Evolutionary conservation across 176 grass and related monocot genomes (phyloP).

Genomic region (Raddia guianensis): DNA sequence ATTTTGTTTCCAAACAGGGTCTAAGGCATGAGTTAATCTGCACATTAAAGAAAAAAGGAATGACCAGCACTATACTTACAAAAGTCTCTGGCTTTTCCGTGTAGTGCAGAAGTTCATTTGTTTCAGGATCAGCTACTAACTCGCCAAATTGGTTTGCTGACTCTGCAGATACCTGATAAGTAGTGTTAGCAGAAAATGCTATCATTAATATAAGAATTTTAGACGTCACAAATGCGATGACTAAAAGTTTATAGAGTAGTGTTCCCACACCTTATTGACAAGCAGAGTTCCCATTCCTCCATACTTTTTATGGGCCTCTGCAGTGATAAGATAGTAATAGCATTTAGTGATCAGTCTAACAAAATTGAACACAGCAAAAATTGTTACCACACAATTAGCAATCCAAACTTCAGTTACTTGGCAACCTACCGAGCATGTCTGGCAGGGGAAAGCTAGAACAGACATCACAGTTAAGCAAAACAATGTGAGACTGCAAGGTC

Average conservation of each 20-base stretch:
- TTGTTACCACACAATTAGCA: background rate
- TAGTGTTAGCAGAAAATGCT: conserved; percentile 22
- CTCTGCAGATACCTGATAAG: conserved; percentile 84
- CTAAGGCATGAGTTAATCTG: background rate
- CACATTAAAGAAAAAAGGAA: background rate
- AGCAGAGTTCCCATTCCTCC: conserved; percentile 92
- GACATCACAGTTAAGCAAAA: conserved; percentile 97
- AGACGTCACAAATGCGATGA: background rate
- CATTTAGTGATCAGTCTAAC: conserved; percentile 24
- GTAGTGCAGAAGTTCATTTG: conserved; percentile 95
- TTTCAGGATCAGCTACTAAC: conserved; percentile 94
- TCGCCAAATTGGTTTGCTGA: conserved; percentile 97
- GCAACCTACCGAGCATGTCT: conserved; percentile 85
- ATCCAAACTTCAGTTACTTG: conserved; percentile 22
- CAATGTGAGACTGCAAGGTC: conserved; percentile 83
- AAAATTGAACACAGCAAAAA: background rate
- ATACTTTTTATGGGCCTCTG: conserved; percentile 96
- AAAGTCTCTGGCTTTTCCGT: conserved; percentile 98
- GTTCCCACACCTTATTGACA: conserved; percentile 77
- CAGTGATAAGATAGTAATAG: conserved; percentile 44
- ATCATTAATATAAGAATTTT: conserved; percentile 19
- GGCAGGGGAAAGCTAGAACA: conserved; percentile 96
- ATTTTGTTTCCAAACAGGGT: no score
- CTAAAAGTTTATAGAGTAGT: conserved; percentile 5
- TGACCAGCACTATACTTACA: conserved; percentile 59